These are phyloP conservation scores for Phytophthora aleatoria DNA, from an alignment of 352 stramenopile genomes.

Conservation along the genomic window DNA sequence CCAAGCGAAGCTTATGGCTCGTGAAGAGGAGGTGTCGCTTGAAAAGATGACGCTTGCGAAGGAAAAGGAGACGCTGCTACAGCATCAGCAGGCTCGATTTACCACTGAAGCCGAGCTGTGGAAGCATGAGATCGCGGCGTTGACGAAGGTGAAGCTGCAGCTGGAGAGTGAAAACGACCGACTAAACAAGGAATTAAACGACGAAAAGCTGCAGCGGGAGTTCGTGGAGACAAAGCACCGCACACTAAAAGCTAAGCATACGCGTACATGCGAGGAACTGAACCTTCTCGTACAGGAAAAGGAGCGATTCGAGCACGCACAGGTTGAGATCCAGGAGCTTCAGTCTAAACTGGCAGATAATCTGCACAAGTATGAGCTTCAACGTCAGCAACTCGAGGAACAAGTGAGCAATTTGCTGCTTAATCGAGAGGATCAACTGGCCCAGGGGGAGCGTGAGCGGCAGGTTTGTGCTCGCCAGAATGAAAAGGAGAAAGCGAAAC, in stretches of 20 bases:
- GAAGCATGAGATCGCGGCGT: conserved; percentile 49
- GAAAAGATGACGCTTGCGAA: conserved; percentile 37
- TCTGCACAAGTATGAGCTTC: conserved; percentile 5
- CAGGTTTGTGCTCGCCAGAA: conserved; percentile 20
- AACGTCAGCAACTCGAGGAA: conserved; percentile 21
- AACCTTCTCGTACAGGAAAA: conserved; percentile 23
- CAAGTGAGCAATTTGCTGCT: conserved; percentile 26
- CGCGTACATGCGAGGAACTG: conserved; percentile 23
- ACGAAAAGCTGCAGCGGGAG: conserved; percentile 11
- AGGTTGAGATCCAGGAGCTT: conserved; percentile 20
- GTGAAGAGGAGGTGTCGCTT: conserved; percentile 37
- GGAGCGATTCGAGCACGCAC: conserved; percentile 23
- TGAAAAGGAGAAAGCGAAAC: conserved; percentile 23
- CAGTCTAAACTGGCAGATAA: conserved; percentile 8
- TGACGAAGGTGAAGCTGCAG: conserved; percentile 51
- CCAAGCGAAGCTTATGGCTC: conserved; percentile 42
- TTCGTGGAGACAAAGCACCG: conserved; percentile 18
- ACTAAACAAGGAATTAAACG: conserved; percentile 23
- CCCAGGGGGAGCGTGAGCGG: conserved; percentile 9
- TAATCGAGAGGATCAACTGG: conserved; percentile 28
- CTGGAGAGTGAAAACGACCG: conserved; percentile 38
- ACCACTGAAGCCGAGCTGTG: conserved; percentile 42
- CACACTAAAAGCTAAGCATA: conserved; percentile 14
- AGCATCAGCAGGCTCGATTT: conserved; percentile 41
- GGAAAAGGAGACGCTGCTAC: conserved; percentile 42